Conservation (phyloP, 345 rosid genomes). For the Euphorbia pulcherrima region DNA sequence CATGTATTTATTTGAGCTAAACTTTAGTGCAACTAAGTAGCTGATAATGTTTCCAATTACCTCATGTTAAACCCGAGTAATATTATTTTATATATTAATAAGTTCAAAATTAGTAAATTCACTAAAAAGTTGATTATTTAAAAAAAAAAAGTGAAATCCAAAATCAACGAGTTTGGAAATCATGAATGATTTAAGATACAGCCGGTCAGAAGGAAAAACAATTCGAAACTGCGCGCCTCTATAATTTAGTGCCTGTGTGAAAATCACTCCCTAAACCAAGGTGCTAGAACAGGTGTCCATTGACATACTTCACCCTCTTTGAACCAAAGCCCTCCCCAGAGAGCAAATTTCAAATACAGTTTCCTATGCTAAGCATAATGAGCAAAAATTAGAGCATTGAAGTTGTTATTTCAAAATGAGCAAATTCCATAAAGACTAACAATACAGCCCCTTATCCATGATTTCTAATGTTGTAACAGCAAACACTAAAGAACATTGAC, state of each 20-base stretch:
- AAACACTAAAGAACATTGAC: background rate
- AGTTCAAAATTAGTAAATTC: too few species aligned
- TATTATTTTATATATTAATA: too few species aligned
- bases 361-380: too few species aligned
- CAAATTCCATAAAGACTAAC: background rate
- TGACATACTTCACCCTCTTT: conserved; percentile 75
- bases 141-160: too few species aligned
- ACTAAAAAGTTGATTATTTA: too few species aligned
- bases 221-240: conserved; percentile 16
- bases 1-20: background rate
- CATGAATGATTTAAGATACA: conserved; percentile 9
- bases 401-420: too few species aligned
- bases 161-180: too few species aligned
- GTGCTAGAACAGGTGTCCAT: conserved; percentile 76
- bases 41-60: too few species aligned
- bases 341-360: too few species aligned
- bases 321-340: conserved; percentile 73
- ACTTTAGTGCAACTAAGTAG: too few species aligned
- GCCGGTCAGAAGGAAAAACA: conserved; percentile 7
- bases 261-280: conserved; percentile 40
- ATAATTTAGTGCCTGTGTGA: background rate
- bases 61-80: too few species aligned
- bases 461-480: background rate
- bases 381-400: too few species aligned
- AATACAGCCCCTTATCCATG: background rate